Conservation (phyloP, 805 yeast species). For the Candida koratica region DNA sequence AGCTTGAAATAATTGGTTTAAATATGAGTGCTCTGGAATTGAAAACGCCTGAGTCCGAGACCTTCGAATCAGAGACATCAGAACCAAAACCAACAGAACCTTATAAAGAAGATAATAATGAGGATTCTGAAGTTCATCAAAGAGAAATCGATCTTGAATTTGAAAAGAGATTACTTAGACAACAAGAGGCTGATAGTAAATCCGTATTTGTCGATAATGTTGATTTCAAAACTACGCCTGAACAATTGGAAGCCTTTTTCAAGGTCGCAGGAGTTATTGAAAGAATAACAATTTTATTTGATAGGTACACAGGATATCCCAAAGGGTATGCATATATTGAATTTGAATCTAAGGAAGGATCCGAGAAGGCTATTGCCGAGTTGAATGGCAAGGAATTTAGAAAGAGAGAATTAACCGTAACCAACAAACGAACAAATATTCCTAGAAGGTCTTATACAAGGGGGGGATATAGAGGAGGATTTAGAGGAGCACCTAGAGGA, state of each 20-base stretch:
- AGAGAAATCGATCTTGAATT: conserved; percentile 30
- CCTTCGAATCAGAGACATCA: background rate
- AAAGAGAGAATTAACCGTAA: conserved; percentile 46
- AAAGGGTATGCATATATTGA: conserved; percentile 66
- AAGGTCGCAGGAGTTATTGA: conserved; percentile 42
- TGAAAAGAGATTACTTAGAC: conserved; percentile 32
- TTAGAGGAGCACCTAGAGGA: conserved; percentile 20
- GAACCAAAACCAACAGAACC: background rate
- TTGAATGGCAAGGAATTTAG: conserved; percentile 41
- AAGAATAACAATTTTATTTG: conserved; percentile 50
- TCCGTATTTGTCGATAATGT: conserved; percentile 55
- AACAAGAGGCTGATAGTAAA: conserved; percentile 47
- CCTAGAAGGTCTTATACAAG: conserved; percentile 41
- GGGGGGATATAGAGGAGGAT: conserved; percentile 33
- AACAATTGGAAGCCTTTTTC: conserved; percentile 47
- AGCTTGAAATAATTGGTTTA: background rate
- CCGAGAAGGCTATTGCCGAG: conserved; percentile 42
- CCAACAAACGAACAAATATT: conserved; percentile 51
- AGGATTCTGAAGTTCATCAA: background rate
- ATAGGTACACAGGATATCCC: conserved; percentile 42
- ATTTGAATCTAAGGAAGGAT: conserved; percentile 43
- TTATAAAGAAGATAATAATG: no score
- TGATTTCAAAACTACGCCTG: conserved; percentile 47
- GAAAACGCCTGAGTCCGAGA: background rate
- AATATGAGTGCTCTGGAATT: background rate